Evolutionary conservation across 2,329 filamentous ascomycete species (phyloP).

Genomic region (Boeremia lycopersici): DNA sequence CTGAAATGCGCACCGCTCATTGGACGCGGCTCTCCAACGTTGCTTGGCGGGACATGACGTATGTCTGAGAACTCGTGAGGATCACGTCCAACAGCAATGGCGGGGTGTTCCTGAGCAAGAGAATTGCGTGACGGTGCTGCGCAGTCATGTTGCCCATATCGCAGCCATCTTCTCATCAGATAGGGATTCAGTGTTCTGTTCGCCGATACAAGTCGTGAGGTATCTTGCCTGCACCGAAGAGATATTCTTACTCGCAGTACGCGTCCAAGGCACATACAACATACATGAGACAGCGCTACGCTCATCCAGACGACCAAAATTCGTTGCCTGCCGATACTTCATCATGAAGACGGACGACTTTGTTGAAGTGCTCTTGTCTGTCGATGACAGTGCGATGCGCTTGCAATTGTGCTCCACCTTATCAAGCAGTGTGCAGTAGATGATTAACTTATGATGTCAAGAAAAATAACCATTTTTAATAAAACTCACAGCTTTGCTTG

Average conservation of each 20-base stretch:
- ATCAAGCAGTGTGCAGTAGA: slow-evolving; percentile 12
- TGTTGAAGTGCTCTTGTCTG: neutral
- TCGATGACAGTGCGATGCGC: neutral
- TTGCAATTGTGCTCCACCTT: slow-evolving; percentile 23
- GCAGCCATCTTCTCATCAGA: no score
- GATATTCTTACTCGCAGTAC: no score
- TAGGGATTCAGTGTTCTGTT: no score
- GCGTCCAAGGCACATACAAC: no score
- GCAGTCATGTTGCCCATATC: no score
- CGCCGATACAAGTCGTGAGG: no score
- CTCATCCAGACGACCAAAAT: no score
- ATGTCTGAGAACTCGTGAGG: neutral
- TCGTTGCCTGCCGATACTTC: neutral
- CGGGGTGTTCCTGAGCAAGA: no score
- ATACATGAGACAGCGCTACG: no score
- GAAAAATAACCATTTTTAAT: slow-evolving; percentile 22
- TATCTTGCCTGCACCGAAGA: no score
- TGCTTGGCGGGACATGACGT: slow-evolving; percentile 8
- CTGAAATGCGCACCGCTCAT: neutral
- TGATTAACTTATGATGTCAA: slow-evolving; percentile 34
- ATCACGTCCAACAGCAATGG: no score
- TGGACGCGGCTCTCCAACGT: neutral
- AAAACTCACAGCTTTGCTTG: slow-evolving; percentile 17
- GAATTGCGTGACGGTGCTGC: no score
- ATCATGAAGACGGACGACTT: neutral